Evolutionary conservation across 2,329 filamentous ascomycete genomes (phyloP).

Genomic region (Aspergillus sp.): DNA sequence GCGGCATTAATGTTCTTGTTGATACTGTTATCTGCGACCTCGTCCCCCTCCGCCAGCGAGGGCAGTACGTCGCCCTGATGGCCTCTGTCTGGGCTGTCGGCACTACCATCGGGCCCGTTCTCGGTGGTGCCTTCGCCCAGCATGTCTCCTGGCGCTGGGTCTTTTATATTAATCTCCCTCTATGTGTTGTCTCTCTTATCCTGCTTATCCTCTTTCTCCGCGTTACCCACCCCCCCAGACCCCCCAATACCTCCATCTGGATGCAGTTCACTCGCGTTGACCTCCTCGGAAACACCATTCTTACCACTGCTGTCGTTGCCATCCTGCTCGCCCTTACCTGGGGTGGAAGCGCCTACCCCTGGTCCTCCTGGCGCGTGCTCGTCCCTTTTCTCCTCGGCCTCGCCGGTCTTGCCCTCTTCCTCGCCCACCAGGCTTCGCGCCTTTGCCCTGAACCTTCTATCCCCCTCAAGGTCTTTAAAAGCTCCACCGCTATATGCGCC

Average conservation of each 20-base stretch:
- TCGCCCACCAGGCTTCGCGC: neutral
- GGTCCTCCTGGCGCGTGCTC: constrained; percentile 57
- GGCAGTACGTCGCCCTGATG: constrained; percentile 24
- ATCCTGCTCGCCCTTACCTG: constrained; percentile 19
- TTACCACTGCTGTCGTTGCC: constrained; percentile 10
- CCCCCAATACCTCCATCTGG: neutral
- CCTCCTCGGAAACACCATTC: constrained; percentile 14
- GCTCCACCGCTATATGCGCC: neutral
- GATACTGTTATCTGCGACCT: constrained; percentile 43
- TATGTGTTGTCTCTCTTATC: constrained; percentile 21
- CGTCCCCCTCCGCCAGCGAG: constrained; percentile 30
- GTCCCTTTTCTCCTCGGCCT: constrained; percentile 57
- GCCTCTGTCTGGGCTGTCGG: constrained; percentile 24
- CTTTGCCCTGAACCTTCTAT: neutral
- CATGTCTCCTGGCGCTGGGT: constrained; percentile 27
- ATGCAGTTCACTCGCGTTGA: constrained; percentile 11
- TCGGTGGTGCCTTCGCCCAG: constrained; percentile 29
- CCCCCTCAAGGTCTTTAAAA: neutral
- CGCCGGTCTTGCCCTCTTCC: constrained; percentile 28
- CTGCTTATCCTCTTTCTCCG: constrained; percentile 4
- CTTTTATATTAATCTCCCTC: constrained; percentile 30
- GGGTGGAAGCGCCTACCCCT: constrained; percentile 37
- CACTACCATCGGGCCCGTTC: constrained; percentile 23
- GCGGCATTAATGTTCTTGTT: constrained; percentile 40
- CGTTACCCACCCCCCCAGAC: neutral